Evolutionary conservation across 2,329 filamentous ascomycete genomes (phyloP).

Genomic region (Alternaria gansuensis): DNA sequence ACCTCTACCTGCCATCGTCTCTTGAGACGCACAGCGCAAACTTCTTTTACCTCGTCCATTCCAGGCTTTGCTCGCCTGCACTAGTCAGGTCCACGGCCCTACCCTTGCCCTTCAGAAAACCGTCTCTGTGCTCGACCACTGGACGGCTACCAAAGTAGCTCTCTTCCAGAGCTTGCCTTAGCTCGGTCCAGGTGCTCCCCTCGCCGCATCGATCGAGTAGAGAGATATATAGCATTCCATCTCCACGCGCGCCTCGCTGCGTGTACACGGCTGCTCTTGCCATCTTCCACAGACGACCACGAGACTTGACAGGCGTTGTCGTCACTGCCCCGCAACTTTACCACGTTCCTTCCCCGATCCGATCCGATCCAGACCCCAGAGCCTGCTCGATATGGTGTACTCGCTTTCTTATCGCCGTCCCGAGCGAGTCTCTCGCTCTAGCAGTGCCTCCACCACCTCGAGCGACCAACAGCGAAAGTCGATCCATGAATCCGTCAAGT

Average conservation of each 20-base stretch:
- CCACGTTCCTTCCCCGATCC: constrained; percentile 8
- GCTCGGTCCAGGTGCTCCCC: constrained; percentile 1
- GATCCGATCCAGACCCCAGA: constrained; percentile 8
- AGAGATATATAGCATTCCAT: constrained; percentile 13
- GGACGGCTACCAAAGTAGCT: constrained; percentile 6
- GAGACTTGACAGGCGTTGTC: constrained; percentile 13
- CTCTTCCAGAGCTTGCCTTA: background rate
- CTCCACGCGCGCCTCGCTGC: constrained; percentile 12
- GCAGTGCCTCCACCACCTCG: constrained; percentile 43
- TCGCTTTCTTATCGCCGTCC: constrained; percentile 59
- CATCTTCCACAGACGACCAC: constrained; percentile 12
- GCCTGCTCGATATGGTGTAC: constrained; percentile 56
- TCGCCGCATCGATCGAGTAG: background rate
- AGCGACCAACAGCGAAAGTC: constrained; percentile 53
- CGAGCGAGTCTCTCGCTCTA: constrained; percentile 39
- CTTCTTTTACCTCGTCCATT: background rate
- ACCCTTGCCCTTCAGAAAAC: background rate
- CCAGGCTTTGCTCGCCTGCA: background rate
- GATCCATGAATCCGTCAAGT: constrained; percentile 57
- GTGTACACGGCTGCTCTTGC: constrained; percentile 13
- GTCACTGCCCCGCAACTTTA: constrained; percentile 12
- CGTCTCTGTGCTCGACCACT: background rate
- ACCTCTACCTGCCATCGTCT: background rate
- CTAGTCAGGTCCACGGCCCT: constrained; percentile 2
- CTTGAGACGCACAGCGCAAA: constrained; percentile 1